Conservation (phyloP, 2,329 filamentous ascomycete species). For the Fusarium acutatum region DNA sequence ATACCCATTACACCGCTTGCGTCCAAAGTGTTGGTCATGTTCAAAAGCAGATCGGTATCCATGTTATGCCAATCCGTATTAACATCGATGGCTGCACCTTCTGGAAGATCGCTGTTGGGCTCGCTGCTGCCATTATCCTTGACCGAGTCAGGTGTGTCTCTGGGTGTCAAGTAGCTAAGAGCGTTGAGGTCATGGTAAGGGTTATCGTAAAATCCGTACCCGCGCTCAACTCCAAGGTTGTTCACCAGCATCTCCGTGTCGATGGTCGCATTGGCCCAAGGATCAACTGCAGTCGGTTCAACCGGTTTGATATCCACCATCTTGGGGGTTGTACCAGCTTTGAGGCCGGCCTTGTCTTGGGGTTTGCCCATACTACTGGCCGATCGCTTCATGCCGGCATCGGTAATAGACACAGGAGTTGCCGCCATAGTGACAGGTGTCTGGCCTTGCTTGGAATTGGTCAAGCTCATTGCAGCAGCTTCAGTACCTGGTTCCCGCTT, state of each 20-base stretch:
- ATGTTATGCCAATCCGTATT: constrained; percentile 60
- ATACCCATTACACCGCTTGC: constrained; percentile 18
- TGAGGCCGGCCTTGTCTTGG: constrained; percentile 46
- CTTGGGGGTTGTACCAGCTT: constrained; percentile 44
- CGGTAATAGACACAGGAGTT: constrained; percentile 61
- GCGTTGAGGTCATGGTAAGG: constrained; percentile 56
- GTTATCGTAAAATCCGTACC: constrained; percentile 47
- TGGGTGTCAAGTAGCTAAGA: constrained; percentile 64
- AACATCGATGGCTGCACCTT: constrained; percentile 62
- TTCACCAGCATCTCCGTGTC: constrained; percentile 57
- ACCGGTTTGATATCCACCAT: constrained; percentile 40
- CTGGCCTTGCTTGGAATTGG: constrained; percentile 58
- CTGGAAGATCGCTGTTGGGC: constrained; percentile 69
- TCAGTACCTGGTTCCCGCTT: constrained; percentile 49
- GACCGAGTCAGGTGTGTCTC: constrained; percentile 71
- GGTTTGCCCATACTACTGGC: constrained; percentile 56
- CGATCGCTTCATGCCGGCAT: constrained; percentile 60
- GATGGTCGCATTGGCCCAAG: constrained; percentile 57
- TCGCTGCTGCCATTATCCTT: constrained; percentile 68
- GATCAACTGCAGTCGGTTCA: constrained; percentile 37
- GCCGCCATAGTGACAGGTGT: constrained; percentile 54
- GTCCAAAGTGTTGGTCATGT: constrained; percentile 50
- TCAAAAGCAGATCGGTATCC: constrained; percentile 53
- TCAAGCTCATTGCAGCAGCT: constrained; percentile 51
- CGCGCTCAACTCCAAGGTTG: constrained; percentile 47